These are phyloP conservation scores for Dalbergia oliveri DNA, from an alignment of 306 rosid genomes.

Conservation along the genomic window DNA sequence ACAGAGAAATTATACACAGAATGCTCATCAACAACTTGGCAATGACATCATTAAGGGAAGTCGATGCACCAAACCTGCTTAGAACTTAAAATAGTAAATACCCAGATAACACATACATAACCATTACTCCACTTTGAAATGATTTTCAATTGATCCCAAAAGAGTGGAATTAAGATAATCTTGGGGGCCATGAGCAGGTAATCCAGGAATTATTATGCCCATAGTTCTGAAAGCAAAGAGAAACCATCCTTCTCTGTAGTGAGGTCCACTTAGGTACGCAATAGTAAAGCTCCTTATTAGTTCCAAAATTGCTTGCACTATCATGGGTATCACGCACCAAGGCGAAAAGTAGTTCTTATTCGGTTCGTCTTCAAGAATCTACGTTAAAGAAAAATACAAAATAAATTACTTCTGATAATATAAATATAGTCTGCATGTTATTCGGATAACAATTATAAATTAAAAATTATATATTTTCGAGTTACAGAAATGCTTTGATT, in stretches of 20 bases:
- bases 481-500: no score
- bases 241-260: conserved; percentile 57
- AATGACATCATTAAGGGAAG: not conserved
- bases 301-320: conserved; percentile 52
- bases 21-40: no score
- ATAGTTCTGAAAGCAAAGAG: conserved; percentile 47
- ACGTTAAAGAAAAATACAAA: not conserved
- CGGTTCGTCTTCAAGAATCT: conserved; percentile 62
- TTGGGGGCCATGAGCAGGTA: conserved; percentile 61
- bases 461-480: no score
- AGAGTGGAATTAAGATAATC: conserved; percentile 67
- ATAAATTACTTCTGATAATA: no score
- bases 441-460: no score
- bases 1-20: no score
- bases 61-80: not conserved
- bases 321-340: conserved; percentile 45
- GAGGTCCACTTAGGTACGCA: conserved; percentile 41
- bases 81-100: no score
- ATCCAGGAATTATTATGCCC: conserved; percentile 57
- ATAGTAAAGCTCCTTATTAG: conserved; percentile 63
- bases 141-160: conserved; percentile 46
- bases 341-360: conserved; percentile 59
- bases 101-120: not conserved
- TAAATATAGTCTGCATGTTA: no score
- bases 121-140: conserved; percentile 19